phyloP scores from a whole-genome alignment of 2,329 filamentous ascomycete species.

The Monosporascus sp. region DNA sequence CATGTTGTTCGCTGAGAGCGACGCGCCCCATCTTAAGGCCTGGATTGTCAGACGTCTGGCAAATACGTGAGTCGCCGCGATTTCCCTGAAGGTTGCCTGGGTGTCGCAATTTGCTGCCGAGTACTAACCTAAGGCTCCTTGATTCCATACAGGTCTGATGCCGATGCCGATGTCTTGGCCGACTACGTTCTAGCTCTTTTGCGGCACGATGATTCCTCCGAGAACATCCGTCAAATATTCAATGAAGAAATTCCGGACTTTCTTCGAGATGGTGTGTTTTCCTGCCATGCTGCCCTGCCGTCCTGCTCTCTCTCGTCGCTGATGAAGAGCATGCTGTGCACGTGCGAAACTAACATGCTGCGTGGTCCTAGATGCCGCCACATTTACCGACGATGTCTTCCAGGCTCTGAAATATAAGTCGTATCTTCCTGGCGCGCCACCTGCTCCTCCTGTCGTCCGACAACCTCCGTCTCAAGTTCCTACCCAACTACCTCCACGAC shows the following conservation, averaged over 20 bases:
- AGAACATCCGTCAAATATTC: slow-evolving; percentile 62
- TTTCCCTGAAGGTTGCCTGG: slow-evolving; percentile 9
- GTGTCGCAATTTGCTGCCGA: neutral
- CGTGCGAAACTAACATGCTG: slow-evolving; percentile 3
- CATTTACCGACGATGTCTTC: slow-evolving; percentile 69
- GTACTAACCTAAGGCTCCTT: slow-evolving; percentile 6
- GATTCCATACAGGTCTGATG: slow-evolving; percentile 59
- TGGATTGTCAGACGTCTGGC: slow-evolving; percentile 77
- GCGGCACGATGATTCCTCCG: slow-evolving; percentile 60
- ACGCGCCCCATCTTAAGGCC: slow-evolving; percentile 60
- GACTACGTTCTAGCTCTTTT: slow-evolving; percentile 80
- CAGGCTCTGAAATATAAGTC: slow-evolving; percentile 56
- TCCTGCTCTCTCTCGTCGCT: neutral
- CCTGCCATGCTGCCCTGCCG: too few species aligned
- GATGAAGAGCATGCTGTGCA: neutral
- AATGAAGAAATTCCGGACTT: slow-evolving; percentile 72
- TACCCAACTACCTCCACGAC: slow-evolving; percentile 10
- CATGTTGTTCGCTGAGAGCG: slow-evolving; percentile 60
- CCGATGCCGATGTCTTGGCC: slow-evolving; percentile 74
- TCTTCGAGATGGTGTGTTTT: neutral
- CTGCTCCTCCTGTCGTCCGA: slow-evolving; percentile 30
- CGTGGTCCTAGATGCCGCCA: slow-evolving; percentile 41
- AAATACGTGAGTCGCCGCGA: slow-evolving; percentile 54
- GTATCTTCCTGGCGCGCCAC: slow-evolving; percentile 51
- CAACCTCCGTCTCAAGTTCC: slow-evolving; percentile 8